Evolutionary conservation across 2,329 filamentous ascomycete genomes (phyloP).

Genomic region (Dactylellina cionopaga): DNA sequence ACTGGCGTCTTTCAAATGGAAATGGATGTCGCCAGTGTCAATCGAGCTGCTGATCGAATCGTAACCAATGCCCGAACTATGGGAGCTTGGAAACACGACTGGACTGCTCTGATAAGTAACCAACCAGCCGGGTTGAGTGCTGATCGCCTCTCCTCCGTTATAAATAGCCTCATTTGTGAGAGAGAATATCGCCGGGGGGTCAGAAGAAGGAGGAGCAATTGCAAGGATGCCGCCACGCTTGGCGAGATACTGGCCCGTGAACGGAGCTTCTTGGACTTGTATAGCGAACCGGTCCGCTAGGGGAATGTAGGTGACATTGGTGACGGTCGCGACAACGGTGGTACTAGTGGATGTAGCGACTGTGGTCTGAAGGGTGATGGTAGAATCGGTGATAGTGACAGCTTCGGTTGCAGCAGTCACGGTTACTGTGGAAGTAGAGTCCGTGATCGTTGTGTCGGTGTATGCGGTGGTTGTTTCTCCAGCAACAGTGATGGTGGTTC

Average conservation of each 20-base stretch:
- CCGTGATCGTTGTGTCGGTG: not conserved
- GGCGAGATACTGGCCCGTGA: not conserved
- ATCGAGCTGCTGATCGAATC: not conserved
- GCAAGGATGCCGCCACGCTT: not conserved
- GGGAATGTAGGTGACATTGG: not conserved
- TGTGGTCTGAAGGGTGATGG: not conserved
- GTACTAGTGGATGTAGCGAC: not conserved
- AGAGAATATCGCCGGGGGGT: not conserved
- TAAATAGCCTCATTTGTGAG: not conserved
- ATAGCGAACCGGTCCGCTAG: not conserved
- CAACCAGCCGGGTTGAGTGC: not conserved
- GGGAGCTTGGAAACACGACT: not conserved
- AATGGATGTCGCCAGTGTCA: not conserved
- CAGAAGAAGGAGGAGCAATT: not conserved
- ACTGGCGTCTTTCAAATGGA: not conserved
- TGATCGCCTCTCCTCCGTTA: not conserved
- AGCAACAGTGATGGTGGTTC: conserved; percentile 42
- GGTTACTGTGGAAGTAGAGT: conserved; percentile 2
- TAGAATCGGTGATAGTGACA: not conserved
- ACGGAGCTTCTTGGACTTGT: not conserved
- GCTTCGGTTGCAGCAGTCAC: conserved; percentile 1
- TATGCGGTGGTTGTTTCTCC: conserved; percentile 5
- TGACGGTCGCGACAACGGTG: conserved; percentile 3
- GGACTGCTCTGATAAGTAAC: not conserved
- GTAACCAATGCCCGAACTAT: not conserved